Evolutionary conservation across 2,329 filamentous ascomycete species (phyloP).

Genomic region (Aspergillus brasiliensis): DNA sequence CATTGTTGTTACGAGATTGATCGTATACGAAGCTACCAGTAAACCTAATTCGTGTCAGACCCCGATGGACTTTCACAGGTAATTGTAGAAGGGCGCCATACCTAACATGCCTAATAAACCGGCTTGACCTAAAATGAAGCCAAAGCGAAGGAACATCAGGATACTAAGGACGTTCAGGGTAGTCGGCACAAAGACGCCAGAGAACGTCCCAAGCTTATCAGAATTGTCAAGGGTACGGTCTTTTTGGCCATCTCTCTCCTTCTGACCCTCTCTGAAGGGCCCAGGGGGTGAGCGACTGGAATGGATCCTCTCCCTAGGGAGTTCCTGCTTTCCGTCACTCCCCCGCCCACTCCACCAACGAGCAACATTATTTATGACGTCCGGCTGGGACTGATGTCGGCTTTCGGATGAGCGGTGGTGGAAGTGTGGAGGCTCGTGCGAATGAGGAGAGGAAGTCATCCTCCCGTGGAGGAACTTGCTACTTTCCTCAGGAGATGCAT

Average conservation of each 20-base stretch:
- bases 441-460: constrained; percentile 22
- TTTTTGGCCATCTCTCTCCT: constrained; percentile 32
- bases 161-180: constrained; percentile 87
- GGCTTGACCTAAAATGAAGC: constrained; percentile 77
- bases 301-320: constrained; percentile 9
- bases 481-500: constrained; percentile 25
- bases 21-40: constrained; percentile 72
- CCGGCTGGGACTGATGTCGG: constrained; percentile 23
- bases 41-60: constrained; percentile 54
- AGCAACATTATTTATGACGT: constrained; percentile 28
- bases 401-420: constrained; percentile 17
- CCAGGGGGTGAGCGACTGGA: constrained; percentile 21
- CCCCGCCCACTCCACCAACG: constrained; percentile 27
- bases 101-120: constrained; percentile 79
- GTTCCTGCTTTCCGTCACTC: constrained; percentile 14
- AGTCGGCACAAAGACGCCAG: constrained; percentile 84
- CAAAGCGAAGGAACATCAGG: constrained; percentile 89
- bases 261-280: constrained; percentile 34
- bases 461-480: constrained; percentile 26
- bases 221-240: constrained; percentile 31
- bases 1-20: constrained; percentile 81
- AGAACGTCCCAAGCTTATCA: constrained; percentile 73
- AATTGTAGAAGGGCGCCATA: constrained; percentile 41
- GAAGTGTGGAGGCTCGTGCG: constrained; percentile 28
- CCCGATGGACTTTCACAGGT: not conserved